A percentile compares a stretch with the other conserved stretches of the same genome.
Evolutionary conservation across 306 rosid genomes (phyloP).

Genomic region (Corylus avellana): DNA sequence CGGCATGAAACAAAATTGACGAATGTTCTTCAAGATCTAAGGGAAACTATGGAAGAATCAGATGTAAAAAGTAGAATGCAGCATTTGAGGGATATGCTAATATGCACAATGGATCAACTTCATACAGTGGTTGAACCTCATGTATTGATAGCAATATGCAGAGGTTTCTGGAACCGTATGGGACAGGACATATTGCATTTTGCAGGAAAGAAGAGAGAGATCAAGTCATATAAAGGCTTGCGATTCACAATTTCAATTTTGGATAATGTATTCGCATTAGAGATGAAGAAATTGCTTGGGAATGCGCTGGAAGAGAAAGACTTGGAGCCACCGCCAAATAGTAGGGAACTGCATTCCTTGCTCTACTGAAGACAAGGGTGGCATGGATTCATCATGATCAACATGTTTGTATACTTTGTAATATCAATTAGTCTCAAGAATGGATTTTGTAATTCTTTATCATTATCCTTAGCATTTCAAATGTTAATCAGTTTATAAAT

Average conservation of each 20-base stretch:
- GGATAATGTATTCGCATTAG: constrained; percentile 35
- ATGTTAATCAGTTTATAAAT: too few species aligned
- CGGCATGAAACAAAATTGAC: constrained; percentile 31
- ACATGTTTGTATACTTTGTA: too few species aligned
- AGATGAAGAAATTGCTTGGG: constrained; percentile 34
- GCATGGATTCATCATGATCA: too few species aligned
- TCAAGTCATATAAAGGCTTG: constrained; percentile 24
- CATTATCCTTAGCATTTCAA: too few species aligned
- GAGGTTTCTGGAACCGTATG: constrained; percentile 33
- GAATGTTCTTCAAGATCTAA: constrained; percentile 28
- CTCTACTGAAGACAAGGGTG: too few species aligned
- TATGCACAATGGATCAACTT: constrained; percentile 20
- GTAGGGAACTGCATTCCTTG: too few species aligned
- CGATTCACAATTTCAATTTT: constrained; percentile 24
- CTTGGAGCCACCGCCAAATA: constrained; percentile 20
- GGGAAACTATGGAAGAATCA: constrained; percentile 18
- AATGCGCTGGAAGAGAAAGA: constrained; percentile 20
- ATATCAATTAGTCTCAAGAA: too few species aligned
- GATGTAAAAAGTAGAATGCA: constrained; percentile 24
- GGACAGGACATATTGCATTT: constrained; percentile 37
- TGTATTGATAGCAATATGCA: constrained; percentile 30
- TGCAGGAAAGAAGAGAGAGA: constrained; percentile 25
- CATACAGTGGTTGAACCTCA: constrained; percentile 23
- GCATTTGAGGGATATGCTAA: constrained; percentile 28
- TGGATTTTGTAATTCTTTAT: too few species aligned